Percentiles rank a stretch among this genome's conserved stretches.
Conservation (phyloP, 2,329 filamentous ascomycete genomes). For the Paraphoma chrysanthemicola region DNA sequence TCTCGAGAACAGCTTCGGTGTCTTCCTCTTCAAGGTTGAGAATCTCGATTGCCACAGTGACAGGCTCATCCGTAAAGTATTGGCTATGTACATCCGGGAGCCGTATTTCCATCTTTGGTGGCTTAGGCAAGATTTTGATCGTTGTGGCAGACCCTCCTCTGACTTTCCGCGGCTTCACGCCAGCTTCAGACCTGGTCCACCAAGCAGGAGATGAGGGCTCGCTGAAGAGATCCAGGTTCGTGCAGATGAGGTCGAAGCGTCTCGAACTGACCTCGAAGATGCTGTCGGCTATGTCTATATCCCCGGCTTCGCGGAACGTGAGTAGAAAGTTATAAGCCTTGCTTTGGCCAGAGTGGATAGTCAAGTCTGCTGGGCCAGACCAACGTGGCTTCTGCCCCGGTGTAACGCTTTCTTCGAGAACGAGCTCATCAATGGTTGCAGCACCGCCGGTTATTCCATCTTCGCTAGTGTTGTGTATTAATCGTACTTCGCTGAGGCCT, state of each 20-base stretch:
- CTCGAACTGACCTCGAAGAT: slow-evolving; percentile 69
- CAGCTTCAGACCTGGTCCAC: slow-evolving; percentile 39
- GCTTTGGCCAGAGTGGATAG: slow-evolving; percentile 69
- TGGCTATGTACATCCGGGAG: slow-evolving; percentile 69
- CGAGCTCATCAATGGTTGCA: slow-evolving; percentile 28
- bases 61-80: slow-evolving; percentile 84
- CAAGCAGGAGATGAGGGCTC: slow-evolving; percentile 33
- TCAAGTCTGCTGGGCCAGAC: slow-evolving; percentile 68
- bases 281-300: slow-evolving; percentile 70
- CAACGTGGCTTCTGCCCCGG: slow-evolving; percentile 50
- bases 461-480: too few species aligned
- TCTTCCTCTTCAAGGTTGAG: slow-evolving; percentile 84
- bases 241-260: slow-evolving; percentile 72
- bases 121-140: slow-evolving; percentile 82
- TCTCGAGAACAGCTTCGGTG: slow-evolving; percentile 73
- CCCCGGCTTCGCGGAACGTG: slow-evolving; percentile 81
- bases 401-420: slow-evolving; percentile 34
- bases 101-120: slow-evolving; percentile 85
- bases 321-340: slow-evolving; percentile 75
- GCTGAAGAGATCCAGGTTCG: slow-evolving; percentile 55
- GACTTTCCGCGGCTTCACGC: slow-evolving; percentile 36
- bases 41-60: slow-evolving; percentile 73
- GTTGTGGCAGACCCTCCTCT: slow-evolving; percentile 51
- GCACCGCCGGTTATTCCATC: neutral
- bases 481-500: slow-evolving; percentile 39